These are phyloP conservation scores for Cyclanthera cordifolia DNA, from an alignment of 306 rosid species.

Conservation along the genomic window DNA sequence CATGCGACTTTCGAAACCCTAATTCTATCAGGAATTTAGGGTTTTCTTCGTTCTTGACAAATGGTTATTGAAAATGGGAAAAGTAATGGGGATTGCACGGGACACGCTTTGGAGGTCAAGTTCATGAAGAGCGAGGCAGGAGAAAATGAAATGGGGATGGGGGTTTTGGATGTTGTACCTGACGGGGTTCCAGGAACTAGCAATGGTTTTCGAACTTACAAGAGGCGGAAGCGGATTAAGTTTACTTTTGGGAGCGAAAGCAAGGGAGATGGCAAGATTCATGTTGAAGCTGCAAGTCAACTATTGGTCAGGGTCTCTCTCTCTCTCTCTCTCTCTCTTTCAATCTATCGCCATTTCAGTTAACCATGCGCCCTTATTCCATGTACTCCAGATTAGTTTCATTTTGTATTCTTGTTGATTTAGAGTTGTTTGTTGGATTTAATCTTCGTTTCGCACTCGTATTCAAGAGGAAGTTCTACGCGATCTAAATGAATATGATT, in stretches of 20 bases:
- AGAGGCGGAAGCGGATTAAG: constrained; percentile 61
- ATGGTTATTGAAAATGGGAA: constrained; percentile 47
- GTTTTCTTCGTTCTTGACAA: constrained; percentile 11
- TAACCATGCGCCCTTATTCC: not conserved
- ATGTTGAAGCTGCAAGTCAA: constrained; percentile 29
- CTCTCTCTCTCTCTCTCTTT: no score
- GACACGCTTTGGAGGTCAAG: constrained; percentile 18
- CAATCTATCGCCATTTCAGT: not conserved
- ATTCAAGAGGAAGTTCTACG: no score
- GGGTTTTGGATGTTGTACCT: constrained; percentile 21
- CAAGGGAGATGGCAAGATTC: constrained; percentile 27
- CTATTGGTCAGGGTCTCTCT: constrained; percentile 37
- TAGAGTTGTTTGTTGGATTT: no score
- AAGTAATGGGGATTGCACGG: constrained; percentile 25
- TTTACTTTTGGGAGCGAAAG: constrained; percentile 32
- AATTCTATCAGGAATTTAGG: constrained; percentile 28
- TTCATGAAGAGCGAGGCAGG: constrained; percentile 25
- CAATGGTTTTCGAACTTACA: constrained; percentile 50
- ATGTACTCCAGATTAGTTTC: no score
- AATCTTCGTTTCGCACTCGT: no score
- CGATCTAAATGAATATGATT: no score
- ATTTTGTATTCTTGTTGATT: no score
- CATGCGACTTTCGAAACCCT: constrained; percentile 50
- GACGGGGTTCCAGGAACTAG: constrained; percentile 24
- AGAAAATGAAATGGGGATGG: constrained; percentile 21